Evolutionary conservation across 75 land plant species (phyloP), one percentile per base, ranked within the genome.

Genomic region (Selaginella tamariscina): DNA sequence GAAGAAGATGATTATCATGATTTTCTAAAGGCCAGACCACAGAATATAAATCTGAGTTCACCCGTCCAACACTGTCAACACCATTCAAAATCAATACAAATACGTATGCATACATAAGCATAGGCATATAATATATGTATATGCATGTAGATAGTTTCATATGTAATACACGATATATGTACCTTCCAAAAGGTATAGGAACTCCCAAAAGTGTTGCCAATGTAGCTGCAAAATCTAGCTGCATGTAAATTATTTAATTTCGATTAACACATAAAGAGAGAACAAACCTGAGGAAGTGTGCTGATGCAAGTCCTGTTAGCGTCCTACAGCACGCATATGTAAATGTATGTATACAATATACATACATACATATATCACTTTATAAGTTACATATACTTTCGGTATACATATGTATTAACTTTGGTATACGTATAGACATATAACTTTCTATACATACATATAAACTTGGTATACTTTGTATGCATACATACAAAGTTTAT

Each of bases 121-220:
- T n/a, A n/a, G n/a, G n/a, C n/a, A n/a, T n/a, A n/a, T n/a, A n/a
- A n/a, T n/a, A n/a, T n/a, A n/a, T n/a, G n/a, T n/a, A n/a, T n/a
- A n/a, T n/a, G n/a, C n/a, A n/a, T n/a, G n/a, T n/a, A n/a, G n/a
- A n/a, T n/a, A n/a, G n/a, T 21, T 57, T 22, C 62, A 5, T 5
- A 5, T 8, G 22, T 27, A 57, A 57, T 5, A 2, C 26, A 57
- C 22, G 13, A 67, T 33, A 1, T 21, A 39, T 2, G 65, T 72
- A 89, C 98, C 98, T 94, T 80, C 98, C 98, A 81, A 82, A 94
- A 55, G 98, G 98, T 75, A 89, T 81, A 2, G 98, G 95, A 54
- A 94, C 65, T 30, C 91, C 98, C 74, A 94, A 76, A 31, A 94
- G 72, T 24, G 95, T 81, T 28, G 98, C 72, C 27, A 94, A 56